Conservation (phyloP, 2,329 filamentous ascomycete genomes). For the Sclerotinia trifoliorum region DNA sequence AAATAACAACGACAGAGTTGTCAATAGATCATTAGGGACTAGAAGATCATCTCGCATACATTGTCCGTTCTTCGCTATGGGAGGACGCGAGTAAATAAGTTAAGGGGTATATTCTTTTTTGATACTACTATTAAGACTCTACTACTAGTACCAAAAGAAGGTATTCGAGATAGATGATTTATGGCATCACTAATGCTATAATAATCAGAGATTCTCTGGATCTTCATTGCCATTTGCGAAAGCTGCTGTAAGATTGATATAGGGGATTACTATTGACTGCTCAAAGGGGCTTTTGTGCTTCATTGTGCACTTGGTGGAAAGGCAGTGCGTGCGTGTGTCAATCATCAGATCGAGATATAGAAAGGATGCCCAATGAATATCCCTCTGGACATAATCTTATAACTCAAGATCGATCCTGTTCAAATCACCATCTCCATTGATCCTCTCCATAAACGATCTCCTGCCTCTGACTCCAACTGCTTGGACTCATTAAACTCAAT, state of each 20-base stretch:
- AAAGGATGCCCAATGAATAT: not conserved
- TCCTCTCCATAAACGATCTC: too few species aligned
- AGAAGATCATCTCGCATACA: not conserved
- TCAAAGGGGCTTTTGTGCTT: not conserved
- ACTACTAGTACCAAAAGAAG: not conserved
- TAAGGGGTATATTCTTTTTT: not conserved
- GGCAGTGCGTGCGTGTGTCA: too few species aligned
- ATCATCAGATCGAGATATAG: not conserved
- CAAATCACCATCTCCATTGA: too few species aligned
- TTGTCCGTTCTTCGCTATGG: not conserved
- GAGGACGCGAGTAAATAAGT: not conserved
- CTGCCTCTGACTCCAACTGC: too few species aligned
- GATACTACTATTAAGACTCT: not conserved
- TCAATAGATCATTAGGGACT: not conserved
- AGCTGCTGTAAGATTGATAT: not conserved
- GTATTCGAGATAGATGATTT: not conserved
- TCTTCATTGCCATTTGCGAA: not conserved
- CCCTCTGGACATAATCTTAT: too few species aligned
- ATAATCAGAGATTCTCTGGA: not conserved
- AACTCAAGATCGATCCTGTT: too few species aligned
- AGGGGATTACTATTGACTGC: not conserved
- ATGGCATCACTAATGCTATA: too few species aligned
- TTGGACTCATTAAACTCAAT: not conserved
- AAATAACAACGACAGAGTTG: too few species aligned
- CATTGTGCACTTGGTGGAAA: too few species aligned